Base-by-base conservation (phyloP, 805 yeast species). In the Yarrowia hollandica region DNA sequence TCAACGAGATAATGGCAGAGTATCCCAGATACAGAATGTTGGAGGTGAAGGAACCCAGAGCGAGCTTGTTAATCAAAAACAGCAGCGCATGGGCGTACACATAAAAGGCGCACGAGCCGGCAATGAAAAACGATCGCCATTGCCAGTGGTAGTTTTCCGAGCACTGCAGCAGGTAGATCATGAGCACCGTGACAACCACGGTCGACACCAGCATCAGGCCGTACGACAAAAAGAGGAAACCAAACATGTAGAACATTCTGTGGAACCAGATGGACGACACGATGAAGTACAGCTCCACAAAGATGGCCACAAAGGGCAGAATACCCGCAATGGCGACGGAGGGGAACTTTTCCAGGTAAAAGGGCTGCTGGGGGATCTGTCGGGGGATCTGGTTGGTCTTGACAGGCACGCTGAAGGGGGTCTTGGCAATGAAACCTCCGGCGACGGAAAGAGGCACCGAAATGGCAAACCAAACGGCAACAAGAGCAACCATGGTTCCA, bases 101-200 rank as follows among this genome's bases (percentile, higher is more conserved):
- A 71, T 92, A 94, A 58, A 85, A 65, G 0, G 96, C 80, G 70
- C 96, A 86, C 28, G 97, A 95, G 39, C 96, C 97, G 23, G 96
- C 88, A 61, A 90, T 81, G 67, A 86, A 82, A 66, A 88, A 74
- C 3, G 96, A 82, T 72, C 91, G 84, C 99, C 99, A 94, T 70
- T 92, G 97, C 99, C 99, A 94, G 72, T 84, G 83, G 77, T 95
- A 91, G 72, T 94, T 89, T 71, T 94, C 99, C 54, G 89, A 77
- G 69, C 96, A 89, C 64, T 94, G 79, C 4, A 90, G 81, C 76
- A 88, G 86, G 72, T 94, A 94, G 23, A 86, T 82, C 72, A 90
- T 80, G 67, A 92, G 77, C 19, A 90, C 76, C 0, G 97, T 85
- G 26, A 90, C 90, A 61, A 91, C 77, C 12, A 86, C 78, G 12